Base-by-base conservation (phyloP, 495 filamentous ascomycete species). In the Diplogelasinospora grovesii region DNA sequence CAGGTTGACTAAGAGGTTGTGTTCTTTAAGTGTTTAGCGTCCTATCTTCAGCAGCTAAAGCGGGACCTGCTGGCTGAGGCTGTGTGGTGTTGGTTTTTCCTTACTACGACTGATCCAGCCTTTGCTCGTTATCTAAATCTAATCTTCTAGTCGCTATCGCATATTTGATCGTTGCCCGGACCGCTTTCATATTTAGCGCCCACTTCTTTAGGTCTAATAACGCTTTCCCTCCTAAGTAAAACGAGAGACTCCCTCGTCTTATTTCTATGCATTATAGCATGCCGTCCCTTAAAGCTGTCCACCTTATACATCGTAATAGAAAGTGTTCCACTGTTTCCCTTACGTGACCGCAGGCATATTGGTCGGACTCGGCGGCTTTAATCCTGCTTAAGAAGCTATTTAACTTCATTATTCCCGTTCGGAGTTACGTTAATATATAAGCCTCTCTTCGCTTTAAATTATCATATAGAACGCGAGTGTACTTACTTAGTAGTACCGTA, bases 111-210 rank as follows among this genome's bases (percentile, higher is more conserved):
- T 37, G 33, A 14, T 18, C 15, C 13, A 39, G 18, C 39, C 35
- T 45, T 34, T 43, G 13, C 10, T 39, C 35, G 41, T n/a, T n/a
- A n/a, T 50, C 43, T 36, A 36, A 41, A 18, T 65, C 54, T 16
- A 65, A 54, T 49, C 59, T 58, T 43, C 57, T 56, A 21, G 56
- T 68, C 19, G 53, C 43, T 39, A 65, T 61, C 10, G 59, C 52
- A 40, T 56, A 61, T 36, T 49, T 52, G 53, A 65, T 57, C 42
- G 56, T 56, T 41, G 48, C 60, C 18, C 48, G 51, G 41, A 64
- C 64, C 32, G 55, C 59, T 32, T 52, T 45, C 48, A 55, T 48
- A 24, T 64, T 56, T 42, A 53, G 58, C 15, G 45, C 53, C 56
- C 48, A 65, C 15, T 56, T 36, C 33, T n/a, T 61, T 46, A 52